Conservation (phyloP, 2,329 filamentous ascomycete species). For the Monosporascus ibericus region DNA sequence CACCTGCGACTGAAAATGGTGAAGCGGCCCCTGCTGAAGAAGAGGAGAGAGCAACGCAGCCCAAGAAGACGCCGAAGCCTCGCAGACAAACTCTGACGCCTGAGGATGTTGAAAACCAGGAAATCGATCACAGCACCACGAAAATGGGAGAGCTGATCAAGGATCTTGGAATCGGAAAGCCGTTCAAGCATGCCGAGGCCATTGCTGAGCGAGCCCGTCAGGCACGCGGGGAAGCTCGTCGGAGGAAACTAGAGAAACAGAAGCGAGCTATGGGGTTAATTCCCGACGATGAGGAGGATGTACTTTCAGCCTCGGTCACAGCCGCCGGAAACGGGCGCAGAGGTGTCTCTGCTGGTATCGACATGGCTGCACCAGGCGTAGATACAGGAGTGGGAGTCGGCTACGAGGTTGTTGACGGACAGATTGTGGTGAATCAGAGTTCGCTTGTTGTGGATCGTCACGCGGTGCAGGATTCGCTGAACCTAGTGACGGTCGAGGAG, state of each 20-base stretch:
- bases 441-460: conserved; percentile 65
- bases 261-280: conserved; percentile 23
- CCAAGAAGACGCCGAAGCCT: conserved; percentile 15
- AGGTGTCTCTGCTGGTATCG: conserved; percentile 11
- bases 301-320: conserved; percentile 9
- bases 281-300: conserved; percentile 12
- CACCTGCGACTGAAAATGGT: conserved; percentile 11
- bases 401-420: conserved; percentile 59
- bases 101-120: conserved; percentile 54
- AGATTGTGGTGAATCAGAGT: conserved; percentile 64
- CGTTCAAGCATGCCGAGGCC: conserved; percentile 67
- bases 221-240: conserved; percentile 24
- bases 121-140: conserved; percentile 59
- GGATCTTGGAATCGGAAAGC: conserved; percentile 65
- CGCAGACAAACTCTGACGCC: conserved; percentile 49
- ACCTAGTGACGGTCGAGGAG: conserved; percentile 61
- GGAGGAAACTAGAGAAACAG: conserved; percentile 34
- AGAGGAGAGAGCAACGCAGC: conserved; percentile 12
- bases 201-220: conserved; percentile 61
- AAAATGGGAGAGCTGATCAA: conserved; percentile 69
- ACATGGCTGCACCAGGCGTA: conserved; percentile 13
- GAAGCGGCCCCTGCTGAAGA: conserved; percentile 18
- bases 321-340: conserved; percentile 13
- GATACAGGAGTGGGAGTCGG: conserved; percentile 25
- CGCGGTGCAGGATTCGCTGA: conserved; percentile 44